A percentile compares a stretch with the other conserved stretches of the same genome.
Evolutionary conservation across 345 rosid genomes (phyloP).

Genomic region (Eucalyptus regnans): DNA sequence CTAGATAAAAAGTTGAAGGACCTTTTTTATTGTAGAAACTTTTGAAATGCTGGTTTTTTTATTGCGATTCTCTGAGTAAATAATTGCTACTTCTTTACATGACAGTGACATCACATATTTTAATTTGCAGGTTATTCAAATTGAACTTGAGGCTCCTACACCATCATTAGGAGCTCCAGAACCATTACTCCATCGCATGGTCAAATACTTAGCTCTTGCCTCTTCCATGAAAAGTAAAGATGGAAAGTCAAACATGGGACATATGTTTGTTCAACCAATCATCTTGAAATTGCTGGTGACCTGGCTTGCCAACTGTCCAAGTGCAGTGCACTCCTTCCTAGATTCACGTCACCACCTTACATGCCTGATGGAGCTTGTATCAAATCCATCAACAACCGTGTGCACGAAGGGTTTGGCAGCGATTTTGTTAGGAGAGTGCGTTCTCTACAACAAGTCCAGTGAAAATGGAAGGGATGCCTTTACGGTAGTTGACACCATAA

Average conservation of each 20-base stretch:
- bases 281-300: conserved; percentile 82
- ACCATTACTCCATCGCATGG: conserved; percentile 78
- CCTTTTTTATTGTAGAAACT: not conserved
- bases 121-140: conserved; percentile 49
- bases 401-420: conserved; percentile 77
- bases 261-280: conserved; percentile 52
- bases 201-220: conserved; percentile 83
- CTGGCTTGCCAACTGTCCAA: conserved; percentile 80
- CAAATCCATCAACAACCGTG: conserved; percentile 55
- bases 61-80: not conserved
- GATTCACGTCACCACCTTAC: conserved; percentile 85
- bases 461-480: conserved; percentile 77
- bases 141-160: conserved; percentile 66
- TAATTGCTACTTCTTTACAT: not conserved
- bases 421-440: conserved; percentile 76
- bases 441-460: conserved; percentile 56
- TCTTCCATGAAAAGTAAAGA: conserved; percentile 71
- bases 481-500: conserved; percentile 66
- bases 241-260: conserved; percentile 37
- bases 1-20: not conserved
- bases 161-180: conserved; percentile 81
- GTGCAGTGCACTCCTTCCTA: conserved; percentile 78
- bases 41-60: not conserved
- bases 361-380: conserved; percentile 67
- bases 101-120: not conserved